These are phyloP conservation scores for Tolypocladium tropicale DNA, from an alignment of 2,329 filamentous ascomycete genomes.

Conservation along the genomic window DNA sequence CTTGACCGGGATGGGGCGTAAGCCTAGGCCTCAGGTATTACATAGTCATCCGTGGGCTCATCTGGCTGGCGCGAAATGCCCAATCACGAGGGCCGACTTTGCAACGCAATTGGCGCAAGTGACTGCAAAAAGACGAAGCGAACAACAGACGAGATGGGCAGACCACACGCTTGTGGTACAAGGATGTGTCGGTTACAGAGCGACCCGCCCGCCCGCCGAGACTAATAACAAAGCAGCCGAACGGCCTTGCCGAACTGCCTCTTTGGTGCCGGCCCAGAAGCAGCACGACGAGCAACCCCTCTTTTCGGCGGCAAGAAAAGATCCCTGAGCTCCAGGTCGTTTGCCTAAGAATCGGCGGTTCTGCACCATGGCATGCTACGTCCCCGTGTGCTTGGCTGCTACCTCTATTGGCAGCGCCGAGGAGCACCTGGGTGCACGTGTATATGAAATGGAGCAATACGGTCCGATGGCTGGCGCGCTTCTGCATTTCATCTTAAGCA, in stretches of 20 bases:
- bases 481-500: not conserved
- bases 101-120: not conserved
- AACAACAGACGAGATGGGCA: not conserved
- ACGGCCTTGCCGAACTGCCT: not conserved
- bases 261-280: not conserved
- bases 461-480: not conserved
- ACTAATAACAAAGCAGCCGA: no score
- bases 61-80: not conserved
- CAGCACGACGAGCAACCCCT: not conserved
- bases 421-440: not conserved
- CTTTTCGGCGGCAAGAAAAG: not conserved
- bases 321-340: not conserved
- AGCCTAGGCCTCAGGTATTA: no score
- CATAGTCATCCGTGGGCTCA: no score
- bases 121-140: no score
- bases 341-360: not conserved
- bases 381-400: not conserved
- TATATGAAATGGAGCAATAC: not conserved
- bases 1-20: no score
- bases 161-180: not conserved
- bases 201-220: not conserved
- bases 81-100: not conserved
- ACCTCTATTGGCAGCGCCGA: not conserved
- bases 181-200: not conserved
- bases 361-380: not conserved